Percentiles rank a stretch among this genome's conserved stretches.
Evolutionary conservation across 495 filamentous ascomycete genomes (phyloP).

Genomic region (Hypoxylon subgilvum): DNA sequence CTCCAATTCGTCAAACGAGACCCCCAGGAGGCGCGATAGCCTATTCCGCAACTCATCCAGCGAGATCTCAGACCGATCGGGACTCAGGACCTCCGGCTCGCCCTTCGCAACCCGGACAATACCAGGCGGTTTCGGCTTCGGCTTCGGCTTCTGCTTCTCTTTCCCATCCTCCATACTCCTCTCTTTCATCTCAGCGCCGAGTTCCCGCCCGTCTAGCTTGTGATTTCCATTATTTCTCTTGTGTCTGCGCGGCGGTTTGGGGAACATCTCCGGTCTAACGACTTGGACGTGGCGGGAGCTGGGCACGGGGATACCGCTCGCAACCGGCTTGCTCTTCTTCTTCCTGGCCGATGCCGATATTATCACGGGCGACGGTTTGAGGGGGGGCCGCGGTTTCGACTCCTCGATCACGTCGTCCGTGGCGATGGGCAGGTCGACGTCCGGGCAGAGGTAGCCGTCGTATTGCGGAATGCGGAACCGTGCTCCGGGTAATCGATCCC

Average conservation of each 20-base stretch:
- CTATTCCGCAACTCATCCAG: constrained; percentile 37
- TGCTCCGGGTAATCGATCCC: constrained; percentile 36
- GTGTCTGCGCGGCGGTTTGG: constrained; percentile 16
- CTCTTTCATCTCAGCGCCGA: background rate
- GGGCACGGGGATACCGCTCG: too few relatives aligned
- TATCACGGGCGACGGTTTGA: constrained; percentile 11
- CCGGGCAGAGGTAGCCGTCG: constrained; percentile 37
- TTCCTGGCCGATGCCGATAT: too few relatives aligned
- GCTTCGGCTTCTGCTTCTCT: constrained; percentile 1
- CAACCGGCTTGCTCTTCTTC: too few relatives aligned
- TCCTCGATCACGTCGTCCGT: constrained; percentile 32
- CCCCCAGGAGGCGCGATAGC: constrained; percentile 34
- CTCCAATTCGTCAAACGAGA: constrained; percentile 38
- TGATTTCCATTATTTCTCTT: background rate
- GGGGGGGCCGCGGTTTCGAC: constrained; percentile 10
- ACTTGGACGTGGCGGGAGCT: too few relatives aligned
- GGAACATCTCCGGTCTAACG: constrained; percentile 25
- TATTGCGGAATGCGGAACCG: constrained; percentile 41
- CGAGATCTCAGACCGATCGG: constrained; percentile 33
- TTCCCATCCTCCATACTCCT: background rate
- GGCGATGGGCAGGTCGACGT: constrained; percentile 34
- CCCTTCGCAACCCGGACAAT: constrained; percentile 6
- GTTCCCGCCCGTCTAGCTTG: background rate
- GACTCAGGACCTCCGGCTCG: constrained; percentile 2
- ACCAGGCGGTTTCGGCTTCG: background rate